phyloP scores from a whole-genome alignment of 495 filamentous ascomycete species.

The Paragyromitra xinjiangensis region DNA sequence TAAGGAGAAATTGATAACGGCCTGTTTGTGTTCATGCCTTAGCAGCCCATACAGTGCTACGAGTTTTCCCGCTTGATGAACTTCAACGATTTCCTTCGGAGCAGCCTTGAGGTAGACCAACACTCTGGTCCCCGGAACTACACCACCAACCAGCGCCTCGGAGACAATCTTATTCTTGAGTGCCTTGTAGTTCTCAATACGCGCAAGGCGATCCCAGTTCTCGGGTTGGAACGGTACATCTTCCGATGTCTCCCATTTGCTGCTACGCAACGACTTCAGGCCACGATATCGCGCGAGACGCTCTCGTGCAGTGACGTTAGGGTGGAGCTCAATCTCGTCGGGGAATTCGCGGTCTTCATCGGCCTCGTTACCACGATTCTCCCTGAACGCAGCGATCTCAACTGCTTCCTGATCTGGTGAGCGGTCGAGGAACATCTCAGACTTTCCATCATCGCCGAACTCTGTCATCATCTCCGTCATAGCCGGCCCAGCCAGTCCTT shows the following conservation, averaged over 20 bases:
- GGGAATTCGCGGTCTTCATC: slow-evolving; percentile 94
- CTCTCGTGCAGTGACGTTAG: slow-evolving; percentile 84
- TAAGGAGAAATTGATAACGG: slow-evolving; percentile 85
- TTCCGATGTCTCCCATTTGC: slow-evolving; percentile 85
- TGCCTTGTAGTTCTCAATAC: slow-evolving; percentile 82
- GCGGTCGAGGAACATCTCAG: slow-evolving; percentile 88
- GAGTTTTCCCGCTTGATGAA: slow-evolving; percentile 67
- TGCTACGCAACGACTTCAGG: slow-evolving; percentile 85
- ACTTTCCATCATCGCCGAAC: slow-evolving; percentile 73
- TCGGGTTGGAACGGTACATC: slow-evolving; percentile 85
- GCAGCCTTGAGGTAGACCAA: slow-evolving; percentile 80
- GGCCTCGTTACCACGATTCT: slow-evolving; percentile 76
- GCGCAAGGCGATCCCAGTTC: slow-evolving; percentile 85
- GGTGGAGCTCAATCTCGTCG: slow-evolving; percentile 94
- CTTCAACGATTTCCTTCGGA: slow-evolving; percentile 66
- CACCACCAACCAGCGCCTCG: slow-evolving; percentile 85
- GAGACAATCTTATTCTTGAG: slow-evolving; percentile 76
- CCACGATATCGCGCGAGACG: slow-evolving; percentile 85
- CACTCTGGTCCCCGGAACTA: slow-evolving; percentile 81
- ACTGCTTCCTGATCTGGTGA: slow-evolving; percentile 85
- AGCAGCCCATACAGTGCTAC: slow-evolving; percentile 79
- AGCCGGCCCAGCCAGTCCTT: slow-evolving; percentile 72
- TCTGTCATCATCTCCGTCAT: slow-evolving; percentile 85
- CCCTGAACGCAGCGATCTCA: slow-evolving; percentile 79
- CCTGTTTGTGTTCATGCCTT: slow-evolving; percentile 92